A percentile compares a stretch with the other conserved stretches of the same genome.
These are phyloP conservation scores for Discostella stelligeroides DNA, from an alignment of 108 stramenopile genomes.

Conservation along the genomic window DNA sequence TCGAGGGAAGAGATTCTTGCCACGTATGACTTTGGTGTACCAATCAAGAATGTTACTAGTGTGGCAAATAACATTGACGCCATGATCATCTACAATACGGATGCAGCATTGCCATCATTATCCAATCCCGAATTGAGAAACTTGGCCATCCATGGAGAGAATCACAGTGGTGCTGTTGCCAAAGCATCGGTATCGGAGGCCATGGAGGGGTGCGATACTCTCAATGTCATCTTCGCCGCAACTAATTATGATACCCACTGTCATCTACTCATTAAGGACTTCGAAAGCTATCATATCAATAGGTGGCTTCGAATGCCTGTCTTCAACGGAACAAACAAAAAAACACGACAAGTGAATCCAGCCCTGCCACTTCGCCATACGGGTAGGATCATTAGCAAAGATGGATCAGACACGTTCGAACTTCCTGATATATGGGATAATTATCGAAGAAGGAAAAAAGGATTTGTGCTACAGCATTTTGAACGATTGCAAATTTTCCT, in stretches of 20 bases:
- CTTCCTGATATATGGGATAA: slow-evolving; percentile 32
- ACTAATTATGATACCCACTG: slow-evolving; percentile 24
- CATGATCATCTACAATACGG: slow-evolving; percentile 31
- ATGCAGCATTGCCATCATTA: slow-evolving; percentile 22
- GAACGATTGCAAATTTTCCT: slow-evolving; percentile 34
- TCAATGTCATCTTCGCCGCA: slow-evolving; percentile 43
- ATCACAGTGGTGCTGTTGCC: slow-evolving; percentile 12
- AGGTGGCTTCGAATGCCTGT: slow-evolving; percentile 45
- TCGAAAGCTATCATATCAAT: slow-evolving; percentile 55
- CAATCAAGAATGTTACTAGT: slow-evolving; percentile 6
- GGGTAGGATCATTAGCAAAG: slow-evolving; percentile 36
- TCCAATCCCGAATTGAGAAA: slow-evolving; percentile 7
- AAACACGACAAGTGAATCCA: slow-evolving; percentile 26
- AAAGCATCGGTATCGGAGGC: slow-evolving; percentile 36
- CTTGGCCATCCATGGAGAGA: slow-evolving; percentile 18
- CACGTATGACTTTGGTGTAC: slow-evolving; percentile 34
- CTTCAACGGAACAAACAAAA: slow-evolving; percentile 15
- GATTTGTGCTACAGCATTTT: slow-evolving; percentile 43
- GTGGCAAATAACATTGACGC: slow-evolving; percentile 8
- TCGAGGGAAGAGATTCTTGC: slow-evolving; percentile 31
- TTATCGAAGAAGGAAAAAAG: slow-evolving; percentile 20
- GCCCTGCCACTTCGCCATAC: slow-evolving; percentile 40
- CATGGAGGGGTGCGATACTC: slow-evolving; percentile 37
- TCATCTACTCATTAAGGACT: slow-evolving; percentile 29
- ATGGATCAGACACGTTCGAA: slow-evolving; percentile 37